A percentile compares a stretch with the other conserved stretches of the same genome.
Conservation (phyloP, 2,329 filamentous ascomycete species). For the Cladosporium oxysporum region DNA sequence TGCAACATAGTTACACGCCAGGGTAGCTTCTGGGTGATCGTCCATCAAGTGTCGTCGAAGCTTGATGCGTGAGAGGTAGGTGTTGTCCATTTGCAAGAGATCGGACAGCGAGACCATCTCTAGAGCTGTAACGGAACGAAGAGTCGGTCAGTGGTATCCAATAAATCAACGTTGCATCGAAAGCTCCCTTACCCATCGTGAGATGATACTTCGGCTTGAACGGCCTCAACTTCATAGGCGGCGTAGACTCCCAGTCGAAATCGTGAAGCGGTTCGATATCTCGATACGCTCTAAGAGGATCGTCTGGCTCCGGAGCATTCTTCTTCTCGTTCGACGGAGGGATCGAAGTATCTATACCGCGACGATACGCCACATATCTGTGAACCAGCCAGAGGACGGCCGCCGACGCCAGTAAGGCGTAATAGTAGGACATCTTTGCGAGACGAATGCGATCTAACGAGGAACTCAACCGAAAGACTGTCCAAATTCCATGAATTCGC, state of each 20-base stretch:
- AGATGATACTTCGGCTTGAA: constrained; percentile 65
- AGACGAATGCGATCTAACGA: neutral
- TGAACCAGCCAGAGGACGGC: neutral
- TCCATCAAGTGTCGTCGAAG: constrained; percentile 52
- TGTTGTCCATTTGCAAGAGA: constrained; percentile 61
- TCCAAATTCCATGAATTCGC: neutral
- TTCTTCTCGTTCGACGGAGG: neutral
- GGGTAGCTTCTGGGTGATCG: constrained; percentile 45
- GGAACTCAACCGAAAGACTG: no score
- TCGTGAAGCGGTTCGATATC: constrained; percentile 49
- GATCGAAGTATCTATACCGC: neutral
- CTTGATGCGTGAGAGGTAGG: constrained; percentile 54
- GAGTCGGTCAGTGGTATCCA: neutral
- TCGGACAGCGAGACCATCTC: constrained; percentile 56
- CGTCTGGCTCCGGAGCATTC: neutral
- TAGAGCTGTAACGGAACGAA: constrained; percentile 46
- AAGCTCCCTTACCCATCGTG: constrained; percentile 59
- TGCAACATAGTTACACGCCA: constrained; percentile 42
- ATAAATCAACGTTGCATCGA: neutral
- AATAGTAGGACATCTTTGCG: neutral
- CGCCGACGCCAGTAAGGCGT: neutral
- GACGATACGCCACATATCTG: neutral
- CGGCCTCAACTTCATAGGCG: constrained; percentile 56
- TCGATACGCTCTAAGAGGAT: constrained; percentile 38
- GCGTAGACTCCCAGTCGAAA: constrained; percentile 54